Conservation (phyloP, 176 grass and related monocot species). For the Aegilops longissima region DNA sequence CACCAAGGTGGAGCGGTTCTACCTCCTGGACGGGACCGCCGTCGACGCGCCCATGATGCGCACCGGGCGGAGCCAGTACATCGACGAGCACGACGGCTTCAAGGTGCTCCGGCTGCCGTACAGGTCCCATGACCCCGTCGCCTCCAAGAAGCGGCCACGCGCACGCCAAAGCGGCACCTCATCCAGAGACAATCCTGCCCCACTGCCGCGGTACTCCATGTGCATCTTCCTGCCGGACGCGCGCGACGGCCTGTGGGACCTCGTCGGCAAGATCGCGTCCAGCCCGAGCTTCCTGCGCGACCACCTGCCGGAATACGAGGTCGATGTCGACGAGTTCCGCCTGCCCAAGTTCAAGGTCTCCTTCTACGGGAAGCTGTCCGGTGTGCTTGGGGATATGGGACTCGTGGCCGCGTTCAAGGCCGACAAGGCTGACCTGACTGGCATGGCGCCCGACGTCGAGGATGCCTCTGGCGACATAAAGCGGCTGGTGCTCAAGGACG, state of each 20-base stretch:
- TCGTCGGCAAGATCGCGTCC: slow-evolving; percentile 2
- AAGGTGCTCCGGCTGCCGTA: slow-evolving; percentile 20
- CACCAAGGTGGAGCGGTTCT: not conserved
- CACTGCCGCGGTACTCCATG: not conserved
- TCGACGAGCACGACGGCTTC: slow-evolving; percentile 20
- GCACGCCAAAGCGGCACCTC: too few species aligned
- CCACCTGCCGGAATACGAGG: not conserved
- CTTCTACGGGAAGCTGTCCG: not conserved
- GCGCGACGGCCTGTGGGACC: slow-evolving; percentile 1
- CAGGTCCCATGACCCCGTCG: not conserved
- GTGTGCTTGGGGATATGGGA: not conserved
- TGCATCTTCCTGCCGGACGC: slow-evolving; percentile 22
- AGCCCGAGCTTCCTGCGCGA: not conserved
- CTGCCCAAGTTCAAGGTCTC: not conserved
- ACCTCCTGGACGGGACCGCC: slow-evolving; percentile 3
- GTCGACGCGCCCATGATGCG: slow-evolving; percentile 25
- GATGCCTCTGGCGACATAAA: not conserved
- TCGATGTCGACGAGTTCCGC: not conserved
- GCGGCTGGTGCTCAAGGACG: not conserved
- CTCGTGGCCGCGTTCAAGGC: not conserved
- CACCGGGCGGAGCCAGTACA: not conserved
- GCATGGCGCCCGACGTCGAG: not conserved
- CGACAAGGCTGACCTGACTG: not conserved
- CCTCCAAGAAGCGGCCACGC: not conserved
- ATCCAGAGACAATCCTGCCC: not conserved